Percentiles rank a stretch among this genome's conserved stretches.
phyloP scores from a whole-genome alignment of 192 early-diverging fungal genomes.

The Ambispora gerdemannii region DNA sequence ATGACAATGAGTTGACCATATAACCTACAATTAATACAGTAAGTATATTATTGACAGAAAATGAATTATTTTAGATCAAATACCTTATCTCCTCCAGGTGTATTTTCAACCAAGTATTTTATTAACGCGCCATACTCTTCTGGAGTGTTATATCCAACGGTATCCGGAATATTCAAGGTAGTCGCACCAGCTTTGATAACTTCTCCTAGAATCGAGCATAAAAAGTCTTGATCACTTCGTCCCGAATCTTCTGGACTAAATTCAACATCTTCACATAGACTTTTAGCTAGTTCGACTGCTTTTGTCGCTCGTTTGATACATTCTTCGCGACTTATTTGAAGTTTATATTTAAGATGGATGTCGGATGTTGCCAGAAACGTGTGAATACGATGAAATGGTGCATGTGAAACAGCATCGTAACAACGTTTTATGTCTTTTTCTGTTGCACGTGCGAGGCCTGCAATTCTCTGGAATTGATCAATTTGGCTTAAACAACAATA shows the following conservation, averaged over 20 bases:
- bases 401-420: conserved; percentile 82
- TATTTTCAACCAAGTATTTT: conserved; percentile 73
- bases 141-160: conserved; percentile 93
- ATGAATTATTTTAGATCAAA: conserved; percentile 1
- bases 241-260: conserved; percentile 96
- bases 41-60: no score
- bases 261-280: conserved; percentile 84
- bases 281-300: conserved; percentile 75
- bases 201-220: conserved; percentile 75
- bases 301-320: conserved; percentile 78
- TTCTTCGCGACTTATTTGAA: conserved; percentile 83
- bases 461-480: conserved; percentile 58
- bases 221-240: conserved; percentile 82
- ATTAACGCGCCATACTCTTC: conserved; percentile 87
- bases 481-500: neutral
- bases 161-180: conserved; percentile 97
- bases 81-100: conserved; percentile 65
- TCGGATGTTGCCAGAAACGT: conserved; percentile 95
- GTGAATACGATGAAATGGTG: conserved; percentile 88
- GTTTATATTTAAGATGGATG: conserved; percentile 92
- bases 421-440: conserved; percentile 84
- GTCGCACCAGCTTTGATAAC: conserved; percentile 90
- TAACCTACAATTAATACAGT: conserved; percentile 38
- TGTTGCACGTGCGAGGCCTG: conserved; percentile 84
- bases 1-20: conserved; percentile 97